phyloP scores from a whole-genome alignment of 2,329 filamentous ascomycete genomes.

The Metarhizium brunneum region DNA sequence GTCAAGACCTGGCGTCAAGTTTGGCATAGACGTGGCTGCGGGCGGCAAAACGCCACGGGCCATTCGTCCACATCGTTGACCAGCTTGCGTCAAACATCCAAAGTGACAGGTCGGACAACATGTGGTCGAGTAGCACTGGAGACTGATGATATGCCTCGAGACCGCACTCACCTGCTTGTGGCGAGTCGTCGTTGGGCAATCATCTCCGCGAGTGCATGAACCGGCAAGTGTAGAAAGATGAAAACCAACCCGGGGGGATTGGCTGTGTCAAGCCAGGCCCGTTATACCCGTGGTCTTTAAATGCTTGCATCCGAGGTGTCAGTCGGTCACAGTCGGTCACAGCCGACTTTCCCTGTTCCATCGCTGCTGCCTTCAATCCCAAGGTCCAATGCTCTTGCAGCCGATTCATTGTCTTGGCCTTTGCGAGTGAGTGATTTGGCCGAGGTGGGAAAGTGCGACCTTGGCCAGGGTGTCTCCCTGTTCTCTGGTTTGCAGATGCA shows the following conservation, averaged over 20 bases:
- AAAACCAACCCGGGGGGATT: not conserved
- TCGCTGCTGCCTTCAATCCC: too few species aligned
- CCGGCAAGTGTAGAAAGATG: not conserved
- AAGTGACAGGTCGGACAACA: not conserved
- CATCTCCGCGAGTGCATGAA: not conserved
- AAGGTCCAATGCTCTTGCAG: too few species aligned
- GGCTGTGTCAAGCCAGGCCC: too few species aligned
- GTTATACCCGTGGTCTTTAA: too few species aligned
- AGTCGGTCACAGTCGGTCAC: too few species aligned
- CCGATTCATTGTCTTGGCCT: not conserved
- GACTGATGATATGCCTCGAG: not conserved
- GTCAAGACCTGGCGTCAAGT: not conserved
- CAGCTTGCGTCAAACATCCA: not conserved
- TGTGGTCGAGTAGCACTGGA: not conserved
- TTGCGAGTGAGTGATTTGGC: not conserved
- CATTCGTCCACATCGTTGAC: not conserved
- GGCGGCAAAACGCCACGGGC: not conserved
- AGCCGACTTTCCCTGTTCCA: too few species aligned
- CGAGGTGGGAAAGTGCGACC: not conserved
- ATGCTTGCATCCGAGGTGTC: too few species aligned
- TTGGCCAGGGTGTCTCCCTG: not conserved
- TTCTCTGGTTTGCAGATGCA: not conserved
- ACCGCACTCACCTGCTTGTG: not conserved
- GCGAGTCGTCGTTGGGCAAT: not conserved
- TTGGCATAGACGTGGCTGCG: not conserved